Base-by-base conservation (phyloP, 441 rosid genomes). In the Gossypium gossypioides region DNA sequence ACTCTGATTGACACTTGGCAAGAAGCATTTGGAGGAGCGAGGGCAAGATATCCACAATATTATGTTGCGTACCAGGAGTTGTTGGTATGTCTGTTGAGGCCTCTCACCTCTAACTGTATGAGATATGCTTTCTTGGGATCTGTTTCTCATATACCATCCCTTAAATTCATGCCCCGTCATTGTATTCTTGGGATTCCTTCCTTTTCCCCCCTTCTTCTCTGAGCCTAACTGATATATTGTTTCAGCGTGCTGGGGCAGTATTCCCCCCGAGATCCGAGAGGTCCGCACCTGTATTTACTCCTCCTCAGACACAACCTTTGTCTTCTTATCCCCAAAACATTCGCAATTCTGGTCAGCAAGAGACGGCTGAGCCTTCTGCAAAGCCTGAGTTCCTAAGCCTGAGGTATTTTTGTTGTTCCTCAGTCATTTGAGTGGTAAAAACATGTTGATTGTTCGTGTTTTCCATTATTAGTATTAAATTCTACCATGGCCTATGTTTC, bases 241-340 rank as follows among this genome's bases (percentile, higher is more conserved):
- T 82, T 78, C 91, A 96, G 99, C 96, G 96, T 24, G 92, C 94
- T 64, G 99, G 99, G 67, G 96, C 96, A 72, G 97, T 92, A 68
- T 96, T 96, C 76, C 99, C 99, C 74, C 93, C 84, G 79, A 89
- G 96, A 81, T 69, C 96, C 4, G 98, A 96, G 84, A 86, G 88
- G 74, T 80, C 98, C 48, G 92, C 93, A 54, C 98, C 98, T 46
- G 93, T 91, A 77, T 88, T 95, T 72, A 96, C 99, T 48, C 96
- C 96, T 74, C 96, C 91, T 50, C 98, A 92, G 82, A 86, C 99
- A 61, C 97, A 91, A 72, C 97, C 98, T 57, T 77, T 92, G 82
- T 21, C 97, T 16, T 87, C 95, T 37, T 89, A 83, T 84, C 96
- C 96, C 58, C 89, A 69, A 84, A 92, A 90, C 83, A 68, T 89